Percentiles rank a stretch among this genome's conserved stretches.
phyloP scores from a whole-genome alignment of 2,329 filamentous ascomycete genomes.

The Orbilia blumenaviensis region DNA sequence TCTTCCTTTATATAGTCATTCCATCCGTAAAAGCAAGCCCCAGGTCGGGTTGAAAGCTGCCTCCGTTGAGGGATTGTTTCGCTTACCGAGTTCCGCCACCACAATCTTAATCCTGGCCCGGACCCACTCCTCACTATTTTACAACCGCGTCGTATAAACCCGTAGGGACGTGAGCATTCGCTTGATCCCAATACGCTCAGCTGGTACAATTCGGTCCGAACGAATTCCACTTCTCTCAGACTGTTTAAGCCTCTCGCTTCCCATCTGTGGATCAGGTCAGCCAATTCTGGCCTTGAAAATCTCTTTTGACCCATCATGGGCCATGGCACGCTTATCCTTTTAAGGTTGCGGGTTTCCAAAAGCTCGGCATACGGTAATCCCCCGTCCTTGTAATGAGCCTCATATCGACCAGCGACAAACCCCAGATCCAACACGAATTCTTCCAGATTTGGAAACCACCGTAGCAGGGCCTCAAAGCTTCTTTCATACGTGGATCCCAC shows the following conservation, averaged over 20 bases:
- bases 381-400: conserved; percentile 8
- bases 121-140: conserved; percentile 6
- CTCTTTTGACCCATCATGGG: conserved; percentile 9
- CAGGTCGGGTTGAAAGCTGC: conserved; percentile 13
- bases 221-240: conserved; percentile 5
- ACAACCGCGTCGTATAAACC: conserved; percentile 13
- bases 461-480: conserved; percentile 2
- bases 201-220: conserved; percentile 1
- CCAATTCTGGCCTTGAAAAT: conserved; percentile 2
- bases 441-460: conserved; percentile 7
- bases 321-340: conserved; percentile 7
- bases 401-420: conserved; percentile 10
- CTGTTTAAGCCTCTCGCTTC: conserved; percentile 2
- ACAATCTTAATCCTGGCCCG: not conserved
- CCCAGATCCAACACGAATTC: conserved; percentile 12
- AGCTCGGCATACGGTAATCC: conserved; percentile 2
- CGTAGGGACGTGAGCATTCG: conserved; percentile 4
- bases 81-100: conserved; percentile 13
- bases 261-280: conserved; percentile 6
- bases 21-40: conserved; percentile 1
- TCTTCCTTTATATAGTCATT: conserved; percentile 8
- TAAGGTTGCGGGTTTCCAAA: not conserved
- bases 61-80: conserved; percentile 13
- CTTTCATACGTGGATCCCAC: not conserved
- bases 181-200: not conserved